Percentiles rank a stretch among this genome's conserved stretches.
These are phyloP conservation scores for Dendrobium officinale DNA, from an alignment of 106 monocot species.

Conservation along the genomic window DNA sequence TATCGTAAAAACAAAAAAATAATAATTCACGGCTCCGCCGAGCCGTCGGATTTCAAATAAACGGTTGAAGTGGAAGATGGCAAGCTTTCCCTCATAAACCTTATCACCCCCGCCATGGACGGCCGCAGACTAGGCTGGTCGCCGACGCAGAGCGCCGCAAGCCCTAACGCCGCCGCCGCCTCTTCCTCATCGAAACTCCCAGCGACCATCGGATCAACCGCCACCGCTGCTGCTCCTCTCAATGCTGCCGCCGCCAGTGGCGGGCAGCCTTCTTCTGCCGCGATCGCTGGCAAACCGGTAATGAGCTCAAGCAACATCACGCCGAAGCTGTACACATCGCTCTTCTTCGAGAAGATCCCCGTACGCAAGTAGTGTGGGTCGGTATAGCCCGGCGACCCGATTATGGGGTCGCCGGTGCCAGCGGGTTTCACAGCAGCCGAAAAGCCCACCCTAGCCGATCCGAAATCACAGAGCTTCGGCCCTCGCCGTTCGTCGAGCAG, in stretches of 20 bases:
- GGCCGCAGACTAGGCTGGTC: constrained; percentile 1
- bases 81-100: not conserved
- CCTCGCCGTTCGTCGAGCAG: not conserved
- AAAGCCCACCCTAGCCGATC: constrained; percentile 47
- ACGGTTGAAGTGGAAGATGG: not conserved
- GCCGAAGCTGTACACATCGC: constrained; percentile 79
- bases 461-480: not conserved
- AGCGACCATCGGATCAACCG: not conserved
- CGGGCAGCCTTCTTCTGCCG: not conserved
- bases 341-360: constrained; percentile 47
- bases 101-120: constrained; percentile 1
- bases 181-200: not conserved
- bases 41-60: not conserved
- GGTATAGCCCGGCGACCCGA: constrained; percentile 32
- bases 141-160: constrained; percentile 2
- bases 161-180: not conserved
- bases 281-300: constrained; percentile 8
- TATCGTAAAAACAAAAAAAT: too few species aligned
- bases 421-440: constrained; percentile 29
- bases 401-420: constrained; percentile 16
- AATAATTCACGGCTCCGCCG: not conserved
- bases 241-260: not conserved
- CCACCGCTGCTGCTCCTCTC: not conserved
- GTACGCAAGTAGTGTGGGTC: constrained; percentile 33
- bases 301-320: constrained; percentile 58